Percentiles rank a stretch among this genome's conserved stretches.
These are phyloP conservation scores for Geotrichum klebahnii DNA, from an alignment of 1,139 yeast genomes.

Conservation along the genomic window DNA sequence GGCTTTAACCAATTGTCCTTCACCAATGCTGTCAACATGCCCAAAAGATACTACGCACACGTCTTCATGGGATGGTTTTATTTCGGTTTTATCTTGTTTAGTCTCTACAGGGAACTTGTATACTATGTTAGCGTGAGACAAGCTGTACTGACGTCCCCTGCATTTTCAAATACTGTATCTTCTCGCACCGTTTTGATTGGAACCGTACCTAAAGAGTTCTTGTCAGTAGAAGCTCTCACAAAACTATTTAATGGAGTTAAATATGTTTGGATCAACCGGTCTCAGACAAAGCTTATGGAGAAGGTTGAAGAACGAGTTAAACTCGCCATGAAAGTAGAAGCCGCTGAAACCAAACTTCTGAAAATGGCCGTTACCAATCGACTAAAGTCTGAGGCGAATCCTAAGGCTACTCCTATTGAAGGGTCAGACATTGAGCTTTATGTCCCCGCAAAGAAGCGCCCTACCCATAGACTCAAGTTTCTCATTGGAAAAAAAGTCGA, in stretches of 20 bases:
- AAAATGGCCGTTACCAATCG: conserved; percentile 57
- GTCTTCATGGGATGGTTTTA: conserved; percentile 76
- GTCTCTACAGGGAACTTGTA: conserved; percentile 75
- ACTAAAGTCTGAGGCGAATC: conserved; percentile 49
- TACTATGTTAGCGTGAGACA: conserved; percentile 77
- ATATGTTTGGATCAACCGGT: conserved; percentile 71
- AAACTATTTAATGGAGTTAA: conserved; percentile 65
- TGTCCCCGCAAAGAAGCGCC: conserved; percentile 73
- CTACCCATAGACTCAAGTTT: conserved; percentile 59
- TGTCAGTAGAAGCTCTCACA: conserved; percentile 57
- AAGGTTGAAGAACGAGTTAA: conserved; percentile 59
- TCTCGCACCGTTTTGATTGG: conserved; percentile 79
- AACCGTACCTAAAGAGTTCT: conserved; percentile 66
- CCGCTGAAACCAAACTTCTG: conserved; percentile 61
- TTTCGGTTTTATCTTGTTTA: conserved; percentile 64
- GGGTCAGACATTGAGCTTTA: conserved; percentile 57
- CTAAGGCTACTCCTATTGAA: conserved; percentile 34
- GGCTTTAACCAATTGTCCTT: conserved; percentile 81
- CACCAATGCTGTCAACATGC: conserved; percentile 58
- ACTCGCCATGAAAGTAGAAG: conserved; percentile 62
- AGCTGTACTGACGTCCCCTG: conserved; percentile 76
- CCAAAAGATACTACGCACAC: conserved; percentile 76
- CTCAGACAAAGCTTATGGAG: conserved; percentile 54
- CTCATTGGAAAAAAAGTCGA: conserved; percentile 81
- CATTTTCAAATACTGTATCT: conserved; percentile 65